Base-by-base conservation (phyloP, 495 filamentous ascomycete genomes). In the Thermothielavioides terrestris region DNA sequence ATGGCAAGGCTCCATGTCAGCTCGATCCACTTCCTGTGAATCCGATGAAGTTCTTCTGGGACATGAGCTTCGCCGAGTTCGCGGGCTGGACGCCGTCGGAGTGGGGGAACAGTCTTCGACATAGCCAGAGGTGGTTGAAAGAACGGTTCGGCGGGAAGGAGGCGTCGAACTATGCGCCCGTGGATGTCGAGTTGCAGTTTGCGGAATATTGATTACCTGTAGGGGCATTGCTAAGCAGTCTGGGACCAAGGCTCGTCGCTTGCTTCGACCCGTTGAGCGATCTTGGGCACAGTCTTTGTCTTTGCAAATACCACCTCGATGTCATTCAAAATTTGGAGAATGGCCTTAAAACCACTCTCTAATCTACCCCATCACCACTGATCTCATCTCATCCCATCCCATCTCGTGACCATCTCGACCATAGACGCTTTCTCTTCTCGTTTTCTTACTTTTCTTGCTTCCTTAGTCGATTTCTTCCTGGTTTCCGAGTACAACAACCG, bases 251-350 rank as follows among this genome's bases (percentile, higher is more conserved):
- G 46, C 0, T 63, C 55, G 4, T 68, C 57, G 20, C 76, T 71
- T n/a, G 65, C 52, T n/a, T 68, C 48, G 5, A 72, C 34, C 73
- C 73, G 79, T n/a, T 55, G 50, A 21, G 49, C 22, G 4, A 57
- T 37, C 37, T 65, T 42, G 7, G 40, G 25, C 14, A 48, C 18
- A 7, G 27, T 41, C 11, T 57, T 41, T 1, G 44, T 18, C 2
- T 47, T 26, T 4, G 32, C 44, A 27, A 69, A 48, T 14, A 46
- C 41, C 1, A 9, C 5, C n/a, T 54, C 46, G 39, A 58, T 34
- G 17, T 56, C 49, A 3, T 56, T 31, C 2, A 69, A 57, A 5
- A 66, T 17, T 0, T 47, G 4, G 8, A 54, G 10, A 11, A 55
- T 59, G 5, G 44, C 41, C 12, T 31, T 22, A 12, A 60, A 52